These are phyloP conservation scores for Daldinia eschscholtzii DNA, from an alignment of 2,329 filamentous ascomycete species.

Conservation along the genomic window DNA sequence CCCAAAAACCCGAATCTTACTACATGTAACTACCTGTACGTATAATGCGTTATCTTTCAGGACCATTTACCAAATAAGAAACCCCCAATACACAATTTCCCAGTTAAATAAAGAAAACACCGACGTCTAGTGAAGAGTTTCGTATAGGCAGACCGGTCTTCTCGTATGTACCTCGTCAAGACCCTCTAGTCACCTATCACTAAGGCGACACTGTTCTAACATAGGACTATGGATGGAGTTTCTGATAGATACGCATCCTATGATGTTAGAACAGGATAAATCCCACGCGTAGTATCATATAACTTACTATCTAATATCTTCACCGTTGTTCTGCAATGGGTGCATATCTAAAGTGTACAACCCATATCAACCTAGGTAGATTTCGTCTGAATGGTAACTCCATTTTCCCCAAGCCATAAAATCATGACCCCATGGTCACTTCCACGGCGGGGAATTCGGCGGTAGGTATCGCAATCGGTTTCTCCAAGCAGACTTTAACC, in stretches of 20 bases:
- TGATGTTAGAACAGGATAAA: not conserved
- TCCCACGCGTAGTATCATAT: not conserved
- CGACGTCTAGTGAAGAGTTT: not conserved
- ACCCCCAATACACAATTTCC: not conserved
- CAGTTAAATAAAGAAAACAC: not conserved
- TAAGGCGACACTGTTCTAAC: not conserved
- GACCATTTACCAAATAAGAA: not conserved
- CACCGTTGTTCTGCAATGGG: not conserved
- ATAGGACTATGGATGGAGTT: too few species aligned
- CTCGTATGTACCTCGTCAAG: not conserved
- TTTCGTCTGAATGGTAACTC: not conserved
- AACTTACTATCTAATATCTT: not conserved
- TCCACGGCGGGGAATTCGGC: slow-evolving; percentile 79
- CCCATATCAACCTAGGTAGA: not conserved
- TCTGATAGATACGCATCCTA: too few species aligned
- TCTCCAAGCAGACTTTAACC: slow-evolving; percentile 74
- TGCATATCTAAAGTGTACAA: not conserved
- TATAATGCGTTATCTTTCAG: too few species aligned
- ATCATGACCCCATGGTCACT: slow-evolving; percentile 56
- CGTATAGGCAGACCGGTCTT: not conserved
- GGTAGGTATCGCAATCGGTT: slow-evolving; percentile 79
- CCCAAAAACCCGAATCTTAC: too few species aligned
- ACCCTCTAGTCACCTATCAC: not conserved
- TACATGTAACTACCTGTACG: too few species aligned
- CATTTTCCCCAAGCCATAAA: not conserved